Evolutionary conservation across 371 early-diverging fungal species (phyloP).

Genomic region (Coemansia sp.): DNA sequence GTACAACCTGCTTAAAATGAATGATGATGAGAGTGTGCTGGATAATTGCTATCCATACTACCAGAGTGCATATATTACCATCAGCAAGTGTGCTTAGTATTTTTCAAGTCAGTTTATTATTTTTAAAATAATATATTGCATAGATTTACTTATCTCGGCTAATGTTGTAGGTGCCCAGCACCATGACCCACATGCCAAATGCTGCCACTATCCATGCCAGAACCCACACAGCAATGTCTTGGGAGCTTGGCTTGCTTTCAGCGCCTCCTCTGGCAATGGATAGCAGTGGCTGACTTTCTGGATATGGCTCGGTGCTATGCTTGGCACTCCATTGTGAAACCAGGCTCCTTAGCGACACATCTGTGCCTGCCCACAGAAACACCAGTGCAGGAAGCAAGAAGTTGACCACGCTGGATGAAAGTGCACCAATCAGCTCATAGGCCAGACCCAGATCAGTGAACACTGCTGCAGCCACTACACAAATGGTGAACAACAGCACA

Average conservation of each 20-base stretch:
- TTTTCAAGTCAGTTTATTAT: background rate
- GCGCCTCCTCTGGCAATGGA: background rate
- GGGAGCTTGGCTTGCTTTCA: background rate
- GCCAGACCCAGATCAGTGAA: slow-evolving; percentile 67
- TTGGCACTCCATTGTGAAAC: background rate
- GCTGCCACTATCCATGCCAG: slow-evolving; percentile 28
- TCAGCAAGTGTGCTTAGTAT: slow-evolving; percentile 3
- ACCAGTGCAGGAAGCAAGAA: slow-evolving; percentile 33
- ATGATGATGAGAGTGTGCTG: background rate
- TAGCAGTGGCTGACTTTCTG: slow-evolving; percentile 3
- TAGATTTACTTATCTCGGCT: background rate
- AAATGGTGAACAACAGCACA: slow-evolving; percentile 23
- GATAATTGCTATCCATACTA: slow-evolving; percentile 1
- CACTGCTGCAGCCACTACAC: slow-evolving; percentile 15
- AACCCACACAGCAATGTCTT: slow-evolving; percentile 18
- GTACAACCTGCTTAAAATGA: slow-evolving; percentile 3
- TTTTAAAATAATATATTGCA: background rate
- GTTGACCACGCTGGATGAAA: slow-evolving; percentile 32
- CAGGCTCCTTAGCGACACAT: slow-evolving; percentile 14
- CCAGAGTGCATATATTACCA: background rate
- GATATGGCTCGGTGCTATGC: background rate
- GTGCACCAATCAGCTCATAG: slow-evolving; percentile 67
- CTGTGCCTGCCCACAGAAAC: slow-evolving; percentile 38
- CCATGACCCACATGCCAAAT: slow-evolving; percentile 41
- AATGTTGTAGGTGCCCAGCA: slow-evolving; percentile 29